A percentile compares a stretch with the other conserved stretches of the same genome.
Evolutionary conservation across 2,329 filamentous ascomycete genomes (phyloP).

Genomic region (Fusarium luffae): DNA sequence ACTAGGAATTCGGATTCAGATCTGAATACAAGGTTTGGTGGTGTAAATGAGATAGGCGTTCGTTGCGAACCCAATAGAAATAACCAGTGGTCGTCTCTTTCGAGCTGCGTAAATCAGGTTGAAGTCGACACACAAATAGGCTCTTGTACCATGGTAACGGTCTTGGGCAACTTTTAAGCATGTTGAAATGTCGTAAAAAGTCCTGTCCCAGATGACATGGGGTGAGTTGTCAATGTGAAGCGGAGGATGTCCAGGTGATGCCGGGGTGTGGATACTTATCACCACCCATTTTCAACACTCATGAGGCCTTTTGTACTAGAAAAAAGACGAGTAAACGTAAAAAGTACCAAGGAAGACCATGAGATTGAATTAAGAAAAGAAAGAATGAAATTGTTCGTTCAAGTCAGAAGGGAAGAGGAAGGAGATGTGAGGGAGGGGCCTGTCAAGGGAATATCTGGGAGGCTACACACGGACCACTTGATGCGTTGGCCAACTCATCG

Average conservation of each 20-base stretch:
- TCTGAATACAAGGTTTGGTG: background rate
- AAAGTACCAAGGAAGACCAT: conserved; percentile 1
- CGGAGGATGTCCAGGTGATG: conserved; percentile 36
- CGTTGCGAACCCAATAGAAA: conserved; percentile 3
- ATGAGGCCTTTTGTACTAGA: background rate
- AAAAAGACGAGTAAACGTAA: conserved; percentile 2
- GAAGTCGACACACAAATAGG: background rate
- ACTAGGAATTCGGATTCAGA: conserved; percentile 25
- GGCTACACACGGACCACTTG: conserved; percentile 57
- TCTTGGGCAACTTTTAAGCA: background rate
- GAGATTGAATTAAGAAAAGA: background rate
- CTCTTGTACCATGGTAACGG: background rate
- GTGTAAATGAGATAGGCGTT: conserved; percentile 9
- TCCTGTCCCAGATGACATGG: conserved; percentile 32
- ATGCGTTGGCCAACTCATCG: conserved; percentile 58
- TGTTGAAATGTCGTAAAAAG: background rate
- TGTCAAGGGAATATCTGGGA: conserved; percentile 45
- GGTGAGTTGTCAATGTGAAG: conserved; percentile 34
- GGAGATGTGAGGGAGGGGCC: conserved; percentile 38
- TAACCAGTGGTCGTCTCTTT: background rate
- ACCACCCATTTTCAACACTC: conserved; percentile 19
- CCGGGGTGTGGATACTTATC: conserved; percentile 38
- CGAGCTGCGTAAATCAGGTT: background rate
- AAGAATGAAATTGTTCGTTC: conserved; percentile 3
- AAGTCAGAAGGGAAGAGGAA: conserved; percentile 27